These are phyloP conservation scores for Rutstroemia sp. DNA, from an alignment of 2,329 filamentous ascomycete species.

Conservation along the genomic window DNA sequence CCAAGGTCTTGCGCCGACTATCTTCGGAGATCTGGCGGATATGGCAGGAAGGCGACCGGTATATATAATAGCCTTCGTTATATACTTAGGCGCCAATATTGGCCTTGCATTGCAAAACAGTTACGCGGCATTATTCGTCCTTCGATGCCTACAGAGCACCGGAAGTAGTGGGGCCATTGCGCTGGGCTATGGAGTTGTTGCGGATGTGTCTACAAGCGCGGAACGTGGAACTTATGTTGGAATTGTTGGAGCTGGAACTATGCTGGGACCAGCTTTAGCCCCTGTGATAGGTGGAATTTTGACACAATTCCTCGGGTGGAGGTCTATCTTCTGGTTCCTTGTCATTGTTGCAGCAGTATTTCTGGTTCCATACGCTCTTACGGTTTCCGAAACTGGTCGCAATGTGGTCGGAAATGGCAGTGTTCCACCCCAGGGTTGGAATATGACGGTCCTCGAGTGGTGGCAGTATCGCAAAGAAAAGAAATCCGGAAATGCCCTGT, in stretches of 20 bases:
- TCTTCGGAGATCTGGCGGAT: slow-evolving; percentile 51
- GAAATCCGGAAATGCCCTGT: slow-evolving; percentile 20
- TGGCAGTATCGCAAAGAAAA: slow-evolving; percentile 19
- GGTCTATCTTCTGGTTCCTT: slow-evolving; percentile 46
- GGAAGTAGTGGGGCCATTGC: slow-evolving; percentile 55
- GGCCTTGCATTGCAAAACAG: slow-evolving; percentile 44
- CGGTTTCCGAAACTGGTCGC: slow-evolving; percentile 28
- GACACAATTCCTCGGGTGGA: slow-evolving; percentile 41
- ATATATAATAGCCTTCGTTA: slow-evolving; percentile 46
- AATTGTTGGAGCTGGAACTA: slow-evolving; percentile 50
- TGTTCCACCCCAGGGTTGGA: slow-evolving; percentile 48
- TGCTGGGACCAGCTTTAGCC: slow-evolving; percentile 39
- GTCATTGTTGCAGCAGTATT: slow-evolving; percentile 36
- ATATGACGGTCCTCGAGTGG: slow-evolving; percentile 48
- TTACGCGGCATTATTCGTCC: slow-evolving; percentile 45
- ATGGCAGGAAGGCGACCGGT: slow-evolving; percentile 47
- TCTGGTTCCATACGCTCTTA: slow-evolving; percentile 30
- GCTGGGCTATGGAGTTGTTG: slow-evolving; percentile 62
- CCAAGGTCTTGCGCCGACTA: slow-evolving; percentile 51
- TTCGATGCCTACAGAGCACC: slow-evolving; percentile 51
- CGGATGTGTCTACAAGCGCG: slow-evolving; percentile 60
- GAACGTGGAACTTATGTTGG: slow-evolving; percentile 71
- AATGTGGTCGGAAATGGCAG: slow-evolving; percentile 36
- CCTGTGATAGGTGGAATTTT: slow-evolving; percentile 44
- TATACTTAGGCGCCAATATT: slow-evolving; percentile 50